Evolutionary conservation across 202 grass and related monocot species (phyloP).

Genomic region (Schoenoplectus tabernaemontani): DNA sequence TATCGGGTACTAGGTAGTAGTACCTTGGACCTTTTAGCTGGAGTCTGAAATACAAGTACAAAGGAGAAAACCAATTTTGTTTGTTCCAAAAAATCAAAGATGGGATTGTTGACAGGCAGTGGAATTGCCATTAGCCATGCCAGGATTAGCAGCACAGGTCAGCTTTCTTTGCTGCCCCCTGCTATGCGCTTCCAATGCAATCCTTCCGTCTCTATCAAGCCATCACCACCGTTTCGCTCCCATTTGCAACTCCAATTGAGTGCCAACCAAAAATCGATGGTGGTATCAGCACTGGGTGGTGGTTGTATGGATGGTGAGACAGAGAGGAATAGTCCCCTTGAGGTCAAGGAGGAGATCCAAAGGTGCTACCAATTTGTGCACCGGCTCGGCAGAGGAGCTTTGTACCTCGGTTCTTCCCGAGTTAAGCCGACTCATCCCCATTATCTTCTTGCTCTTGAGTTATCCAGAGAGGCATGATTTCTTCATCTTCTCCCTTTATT

Average conservation of each 20-base stretch:
- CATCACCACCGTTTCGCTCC: neutral
- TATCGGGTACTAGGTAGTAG: neutral
- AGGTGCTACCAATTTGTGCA: constrained; percentile 73
- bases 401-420: constrained; percentile 88
- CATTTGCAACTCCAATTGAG: neutral
- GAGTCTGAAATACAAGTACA: neutral
- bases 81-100: neutral
- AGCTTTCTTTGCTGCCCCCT: neutral
- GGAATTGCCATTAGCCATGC: neutral
- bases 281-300: constrained; percentile 1
- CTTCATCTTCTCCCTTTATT: neutral
- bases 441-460: constrained; percentile 51
- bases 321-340: constrained; percentile 41
- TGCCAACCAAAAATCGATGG: neutral
- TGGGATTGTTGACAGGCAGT: neutral
- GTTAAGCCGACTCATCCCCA: constrained; percentile 43
- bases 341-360: constrained; percentile 76
- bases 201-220: neutral
- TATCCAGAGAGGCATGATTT: constrained; percentile 53
- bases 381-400: constrained; percentile 66
- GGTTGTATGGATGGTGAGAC: neutral
- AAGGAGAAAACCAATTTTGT: neutral
- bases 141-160: neutral
- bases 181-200: neutral
- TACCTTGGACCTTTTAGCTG: neutral